phyloP scores from a whole-genome alignment of 129 eudicot genomes.

The Centella asiatica region DNA sequence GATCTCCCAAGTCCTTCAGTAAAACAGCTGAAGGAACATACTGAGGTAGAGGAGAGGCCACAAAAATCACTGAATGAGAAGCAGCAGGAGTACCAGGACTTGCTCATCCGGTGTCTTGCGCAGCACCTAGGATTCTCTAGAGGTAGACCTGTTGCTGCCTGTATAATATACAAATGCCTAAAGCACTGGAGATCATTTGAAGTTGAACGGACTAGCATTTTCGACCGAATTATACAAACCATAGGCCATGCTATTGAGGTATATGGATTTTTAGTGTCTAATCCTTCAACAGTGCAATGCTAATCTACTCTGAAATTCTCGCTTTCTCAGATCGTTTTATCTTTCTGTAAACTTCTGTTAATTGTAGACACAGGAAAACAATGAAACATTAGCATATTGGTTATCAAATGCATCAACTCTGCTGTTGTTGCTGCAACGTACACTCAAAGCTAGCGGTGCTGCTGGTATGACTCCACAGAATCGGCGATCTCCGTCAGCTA shows the following conservation, averaged over 20 bases:
- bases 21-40: slow-evolving; percentile 33
- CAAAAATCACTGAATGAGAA: slow-evolving; percentile 75
- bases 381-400: slow-evolving; percentile 80
- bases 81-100: slow-evolving; percentile 88
- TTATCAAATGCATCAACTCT: slow-evolving; percentile 80
- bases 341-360: slow-evolving; percentile 3
- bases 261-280: slow-evolving; percentile 1
- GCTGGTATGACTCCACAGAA: slow-evolving; percentile 58
- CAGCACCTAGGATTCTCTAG: slow-evolving; percentile 80
- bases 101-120: slow-evolving; percentile 80
- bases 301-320: neutral
- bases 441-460: slow-evolving; percentile 62
- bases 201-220: slow-evolving; percentile 80
- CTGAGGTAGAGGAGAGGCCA: slow-evolving; percentile 66
- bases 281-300: slow-evolving; percentile 2
- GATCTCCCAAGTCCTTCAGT: slow-evolving; percentile 62
- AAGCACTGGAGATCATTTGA: slow-evolving; percentile 95
- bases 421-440: slow-evolving; percentile 64
- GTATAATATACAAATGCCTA: slow-evolving; percentile 84
- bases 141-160: slow-evolving; percentile 91
- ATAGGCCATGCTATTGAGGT: slow-evolving; percentile 96
- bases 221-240: slow-evolving; percentile 81
- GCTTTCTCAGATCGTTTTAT: neutral
- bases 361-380: slow-evolving; percentile 76
- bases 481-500: slow-evolving; percentile 57